Percentiles rank a stretch among this genome's conserved stretches.
phyloP scores from a whole-genome alignment of 1,284 basidiomycete species.

The Vanrija humicola region DNA sequence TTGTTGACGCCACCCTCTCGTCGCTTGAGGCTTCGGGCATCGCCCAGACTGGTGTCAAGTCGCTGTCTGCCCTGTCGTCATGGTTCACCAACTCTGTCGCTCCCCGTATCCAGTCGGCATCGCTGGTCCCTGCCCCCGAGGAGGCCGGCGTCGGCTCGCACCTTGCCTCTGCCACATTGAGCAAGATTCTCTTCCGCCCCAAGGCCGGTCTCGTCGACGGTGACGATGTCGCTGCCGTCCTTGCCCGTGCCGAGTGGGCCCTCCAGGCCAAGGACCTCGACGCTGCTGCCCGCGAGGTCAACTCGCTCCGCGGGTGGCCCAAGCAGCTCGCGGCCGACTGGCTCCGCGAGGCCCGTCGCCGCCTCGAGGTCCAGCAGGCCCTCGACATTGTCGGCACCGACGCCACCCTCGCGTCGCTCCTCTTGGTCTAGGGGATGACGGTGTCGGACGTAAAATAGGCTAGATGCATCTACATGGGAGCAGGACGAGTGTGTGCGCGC shows the following conservation, averaged over 20 bases:
- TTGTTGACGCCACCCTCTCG: conserved; percentile 65
- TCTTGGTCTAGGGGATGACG: conserved; percentile 46
- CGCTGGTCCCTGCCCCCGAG: conserved; percentile 68
- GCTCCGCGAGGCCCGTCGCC: conserved; percentile 81
- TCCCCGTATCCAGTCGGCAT: conserved; percentile 78
- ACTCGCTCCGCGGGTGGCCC: conserved; percentile 81
- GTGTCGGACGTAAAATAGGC: neutral
- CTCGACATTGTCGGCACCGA: conserved; percentile 84
- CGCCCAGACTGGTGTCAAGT: conserved; percentile 82
- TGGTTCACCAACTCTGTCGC: conserved; percentile 86
- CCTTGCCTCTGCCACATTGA: conserved; percentile 72
- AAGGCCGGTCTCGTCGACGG: conserved; percentile 67
- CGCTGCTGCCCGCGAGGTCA: conserved; percentile 83
- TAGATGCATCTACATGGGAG: neutral
- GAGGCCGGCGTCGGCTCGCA: conserved; percentile 84
- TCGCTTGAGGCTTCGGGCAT: conserved; percentile 69
- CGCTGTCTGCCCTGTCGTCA: conserved; percentile 76
- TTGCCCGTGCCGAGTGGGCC: conserved; percentile 86
- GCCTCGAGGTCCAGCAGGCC: conserved; percentile 90
- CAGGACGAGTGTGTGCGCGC: no score
- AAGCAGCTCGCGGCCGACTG: conserved; percentile 81
- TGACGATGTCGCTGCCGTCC: conserved; percentile 75
- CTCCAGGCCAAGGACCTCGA: conserved; percentile 91
- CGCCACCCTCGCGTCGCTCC: conserved; percentile 59
- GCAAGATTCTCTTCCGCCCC: conserved; percentile 71